Conservation (phyloP, 164 flowering plant genomes). For the Magnolia kwangsiensis region DNA sequence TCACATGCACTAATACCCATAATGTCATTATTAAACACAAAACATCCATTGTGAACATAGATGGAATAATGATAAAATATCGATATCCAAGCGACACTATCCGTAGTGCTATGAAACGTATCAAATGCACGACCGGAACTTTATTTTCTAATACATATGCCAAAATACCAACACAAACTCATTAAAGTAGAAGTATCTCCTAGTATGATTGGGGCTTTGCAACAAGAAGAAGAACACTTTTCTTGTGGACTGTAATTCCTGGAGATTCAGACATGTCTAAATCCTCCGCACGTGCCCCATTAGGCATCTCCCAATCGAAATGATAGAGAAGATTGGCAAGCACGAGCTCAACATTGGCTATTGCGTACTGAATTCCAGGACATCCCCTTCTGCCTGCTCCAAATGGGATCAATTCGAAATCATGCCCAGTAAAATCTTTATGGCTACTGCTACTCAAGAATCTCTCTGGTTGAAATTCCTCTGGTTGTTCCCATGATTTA, state of each 20-base stretch:
- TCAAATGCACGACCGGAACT: too few relatives aligned
- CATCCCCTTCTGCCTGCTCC: constrained; percentile 16
- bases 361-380: constrained; percentile 8
- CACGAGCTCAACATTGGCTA: neutral
- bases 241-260: constrained; percentile 64
- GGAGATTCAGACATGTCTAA: constrained; percentile 62
- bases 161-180: too few relatives aligned
- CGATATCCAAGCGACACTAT: too few relatives aligned
- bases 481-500: constrained; percentile 9
- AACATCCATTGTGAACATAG: too few relatives aligned
- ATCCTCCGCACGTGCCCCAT: constrained; percentile 68
- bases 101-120: too few relatives aligned
- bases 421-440: constrained; percentile 8
- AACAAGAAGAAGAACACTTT: neutral
- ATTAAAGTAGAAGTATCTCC: neutral
- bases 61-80: too few relatives aligned
- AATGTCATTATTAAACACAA: too few relatives aligned
- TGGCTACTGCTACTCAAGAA: constrained; percentile 3
- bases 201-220: neutral
- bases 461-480: constrained; percentile 10
- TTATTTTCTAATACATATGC: too few relatives aligned
- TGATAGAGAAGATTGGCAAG: constrained; percentile 52
- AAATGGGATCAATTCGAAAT: constrained; percentile 10
- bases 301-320: constrained; percentile 32
- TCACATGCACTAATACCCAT: too few relatives aligned